Evolutionary conservation across 2,329 filamentous ascomycete genomes (phyloP).

Genomic region (Colletotrichum musae): DNA sequence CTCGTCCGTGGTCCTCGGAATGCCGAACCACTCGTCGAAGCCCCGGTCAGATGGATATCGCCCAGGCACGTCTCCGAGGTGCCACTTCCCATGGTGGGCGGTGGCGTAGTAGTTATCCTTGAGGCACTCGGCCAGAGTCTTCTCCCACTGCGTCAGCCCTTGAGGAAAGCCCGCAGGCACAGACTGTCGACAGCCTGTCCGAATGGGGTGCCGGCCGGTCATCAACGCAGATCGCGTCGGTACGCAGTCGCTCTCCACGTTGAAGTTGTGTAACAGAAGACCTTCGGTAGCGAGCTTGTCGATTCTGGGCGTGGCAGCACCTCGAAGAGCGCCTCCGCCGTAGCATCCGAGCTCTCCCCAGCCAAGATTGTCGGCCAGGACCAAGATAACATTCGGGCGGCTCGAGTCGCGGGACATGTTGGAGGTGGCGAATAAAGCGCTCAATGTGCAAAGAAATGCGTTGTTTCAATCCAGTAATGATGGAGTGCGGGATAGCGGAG

Average conservation of each 20-base stretch:
- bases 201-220: conserved; percentile 53
- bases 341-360: conserved; percentile 55
- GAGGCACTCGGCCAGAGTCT: conserved; percentile 49
- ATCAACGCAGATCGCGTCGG: conserved; percentile 53
- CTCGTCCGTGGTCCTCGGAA: conserved; percentile 54
- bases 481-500: background rate
- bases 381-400: conserved; percentile 51
- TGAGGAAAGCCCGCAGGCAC: conserved; percentile 52
- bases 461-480: background rate
- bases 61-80: conserved; percentile 52
- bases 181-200: conserved; percentile 51
- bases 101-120: conserved; percentile 47
- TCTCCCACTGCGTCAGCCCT: conserved; percentile 51
- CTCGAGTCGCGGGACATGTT: conserved; percentile 43
- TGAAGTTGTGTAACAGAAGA: conserved; percentile 53
- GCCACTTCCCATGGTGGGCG: conserved; percentile 54
- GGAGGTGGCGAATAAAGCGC: background rate
- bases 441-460: background rate
- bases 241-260: conserved; percentile 55
- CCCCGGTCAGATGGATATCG: conserved; percentile 53
- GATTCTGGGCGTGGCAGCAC: conserved; percentile 52
- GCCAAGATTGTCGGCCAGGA: conserved; percentile 54
- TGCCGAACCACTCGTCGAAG: conserved; percentile 56
- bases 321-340: conserved; percentile 50
- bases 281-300: conserved; percentile 51